Percentiles rank a stretch among this genome's conserved stretches.
phyloP scores from a whole-genome alignment of 352 stramenopile genomes.

The Pythium volutum region DNA sequence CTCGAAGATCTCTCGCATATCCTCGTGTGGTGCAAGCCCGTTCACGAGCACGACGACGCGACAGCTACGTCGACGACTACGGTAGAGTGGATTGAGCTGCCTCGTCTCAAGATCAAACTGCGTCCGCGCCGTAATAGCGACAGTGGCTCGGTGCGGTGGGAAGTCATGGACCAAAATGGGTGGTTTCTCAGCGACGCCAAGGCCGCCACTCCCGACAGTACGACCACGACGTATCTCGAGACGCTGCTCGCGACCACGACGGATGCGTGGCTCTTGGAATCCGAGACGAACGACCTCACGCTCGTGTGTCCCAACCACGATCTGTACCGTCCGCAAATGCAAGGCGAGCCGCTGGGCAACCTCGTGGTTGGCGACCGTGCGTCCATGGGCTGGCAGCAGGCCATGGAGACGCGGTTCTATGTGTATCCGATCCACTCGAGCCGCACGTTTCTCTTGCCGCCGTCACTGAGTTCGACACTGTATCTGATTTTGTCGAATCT shows the following conservation, averaged over 20 bases:
- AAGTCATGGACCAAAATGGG: slow-evolving; percentile 78
- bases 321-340: slow-evolving; percentile 71
- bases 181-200: slow-evolving; percentile 78
- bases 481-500: slow-evolving; percentile 98
- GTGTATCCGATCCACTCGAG: slow-evolving; percentile 98
- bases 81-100: slow-evolving; percentile 97
- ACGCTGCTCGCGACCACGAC: slow-evolving; percentile 44
- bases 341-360: slow-evolving; percentile 77
- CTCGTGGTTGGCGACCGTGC: slow-evolving; percentile 74
- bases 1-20: slow-evolving; percentile 97
- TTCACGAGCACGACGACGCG: slow-evolving; percentile 19
- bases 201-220: slow-evolving; percentile 19
- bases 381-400: slow-evolving; percentile 80
- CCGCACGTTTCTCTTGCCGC: slow-evolving; percentile 92
- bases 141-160: slow-evolving; percentile 44
- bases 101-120: slow-evolving; percentile 97
- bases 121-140: slow-evolving; percentile 38
- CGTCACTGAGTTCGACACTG: slow-evolving; percentile 95
- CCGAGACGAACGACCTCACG: slow-evolving; percentile 73
- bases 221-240: slow-evolving; percentile 48
- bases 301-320: slow-evolving; percentile 83
- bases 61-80: slow-evolving; percentile 27
- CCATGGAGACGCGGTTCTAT: slow-evolving; percentile 94
- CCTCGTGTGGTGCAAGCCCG: slow-evolving; percentile 91
- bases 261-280: slow-evolving; percentile 74